Evolutionary conservation across 2,329 filamentous ascomycete genomes (phyloP).

Genomic region (Aspergillus sp.): DNA sequence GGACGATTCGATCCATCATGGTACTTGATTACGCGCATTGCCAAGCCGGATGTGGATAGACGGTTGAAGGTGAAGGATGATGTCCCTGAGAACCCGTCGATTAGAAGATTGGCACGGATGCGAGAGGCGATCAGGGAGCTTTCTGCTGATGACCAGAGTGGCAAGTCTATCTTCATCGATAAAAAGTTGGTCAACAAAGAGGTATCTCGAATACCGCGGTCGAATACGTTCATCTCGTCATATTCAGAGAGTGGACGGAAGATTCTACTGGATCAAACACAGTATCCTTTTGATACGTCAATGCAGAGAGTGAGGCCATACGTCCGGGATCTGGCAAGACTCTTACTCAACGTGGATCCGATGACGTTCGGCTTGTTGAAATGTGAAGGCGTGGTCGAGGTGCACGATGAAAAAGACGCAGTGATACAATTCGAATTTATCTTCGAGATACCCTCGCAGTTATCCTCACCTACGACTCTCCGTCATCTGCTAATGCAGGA

Average conservation of each 20-base stretch:
- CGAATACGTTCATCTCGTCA: neutral
- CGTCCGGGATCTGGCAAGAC: slow-evolving; percentile 15
- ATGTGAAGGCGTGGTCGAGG: slow-evolving; percentile 11
- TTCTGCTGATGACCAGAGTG: neutral
- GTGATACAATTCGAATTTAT: slow-evolving; percentile 4
- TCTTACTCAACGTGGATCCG: slow-evolving; percentile 11
- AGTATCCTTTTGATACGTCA: neutral
- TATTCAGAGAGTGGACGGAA: neutral
- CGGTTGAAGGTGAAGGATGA: slow-evolving; percentile 11
- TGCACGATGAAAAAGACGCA: slow-evolving; percentile 6
- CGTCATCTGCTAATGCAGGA: slow-evolving; percentile 12
- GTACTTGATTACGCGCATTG: slow-evolving; percentile 26
- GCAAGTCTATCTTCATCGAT: neutral
- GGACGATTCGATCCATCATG: slow-evolving; percentile 27
- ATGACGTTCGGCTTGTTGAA: slow-evolving; percentile 14
- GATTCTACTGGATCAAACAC: neutral
- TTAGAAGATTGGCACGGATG: neutral
- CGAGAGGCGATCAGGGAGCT: neutral
- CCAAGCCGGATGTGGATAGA: slow-evolving; percentile 18
- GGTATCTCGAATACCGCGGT: neutral
- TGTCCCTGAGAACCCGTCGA: neutral
- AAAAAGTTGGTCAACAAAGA: neutral
- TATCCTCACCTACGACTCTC: slow-evolving; percentile 3
- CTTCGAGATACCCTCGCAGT: neutral
- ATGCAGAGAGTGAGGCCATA: slow-evolving; percentile 5